These are phyloP conservation scores for Cyclotella atomus DNA, from an alignment of 108 stramenopile species.

Conservation along the genomic window DNA sequence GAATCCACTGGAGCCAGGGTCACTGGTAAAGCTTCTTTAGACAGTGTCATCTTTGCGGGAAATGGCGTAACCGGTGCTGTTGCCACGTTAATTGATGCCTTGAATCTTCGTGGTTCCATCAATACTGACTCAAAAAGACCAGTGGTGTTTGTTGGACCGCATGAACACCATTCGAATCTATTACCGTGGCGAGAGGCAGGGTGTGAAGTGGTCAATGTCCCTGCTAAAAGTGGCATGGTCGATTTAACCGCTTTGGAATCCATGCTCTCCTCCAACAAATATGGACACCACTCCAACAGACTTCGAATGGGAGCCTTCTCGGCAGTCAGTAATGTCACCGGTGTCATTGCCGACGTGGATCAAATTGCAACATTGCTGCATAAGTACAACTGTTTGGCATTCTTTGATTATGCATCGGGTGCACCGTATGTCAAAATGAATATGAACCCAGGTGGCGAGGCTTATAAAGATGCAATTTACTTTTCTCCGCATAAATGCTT, in stretches of 20 bases:
- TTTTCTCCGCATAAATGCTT: conserved; percentile 83
- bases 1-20: conserved; percentile 84
- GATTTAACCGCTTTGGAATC: conserved; percentile 79
- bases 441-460: conserved; percentile 91
- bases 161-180: conserved; percentile 97
- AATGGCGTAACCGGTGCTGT: conserved; percentile 95
- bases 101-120: conserved; percentile 48
- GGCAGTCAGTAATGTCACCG: conserved; percentile 96
- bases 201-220: conserved; percentile 69
- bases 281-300: conserved; percentile 34
- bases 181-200: conserved; percentile 96
- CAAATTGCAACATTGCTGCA: conserved; percentile 82
- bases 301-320: conserved; percentile 89
- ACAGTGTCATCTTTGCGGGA: conserved; percentile 94
- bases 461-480: conserved; percentile 82
- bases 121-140: conserved; percentile 31
- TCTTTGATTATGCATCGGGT: conserved; percentile 97
- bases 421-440: conserved; percentile 91
- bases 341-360: conserved; percentile 83
- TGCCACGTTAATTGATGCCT: conserved; percentile 70
- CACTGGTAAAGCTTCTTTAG: conserved; percentile 88
- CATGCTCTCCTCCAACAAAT: conserved; percentile 54
- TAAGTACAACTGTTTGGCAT: conserved; percentile 84
- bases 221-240: conserved; percentile 55
- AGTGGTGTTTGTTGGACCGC: conserved; percentile 92